Conservation (phyloP, 371 early-diverging fungal species). For the Chytridiales sp. region DNA sequence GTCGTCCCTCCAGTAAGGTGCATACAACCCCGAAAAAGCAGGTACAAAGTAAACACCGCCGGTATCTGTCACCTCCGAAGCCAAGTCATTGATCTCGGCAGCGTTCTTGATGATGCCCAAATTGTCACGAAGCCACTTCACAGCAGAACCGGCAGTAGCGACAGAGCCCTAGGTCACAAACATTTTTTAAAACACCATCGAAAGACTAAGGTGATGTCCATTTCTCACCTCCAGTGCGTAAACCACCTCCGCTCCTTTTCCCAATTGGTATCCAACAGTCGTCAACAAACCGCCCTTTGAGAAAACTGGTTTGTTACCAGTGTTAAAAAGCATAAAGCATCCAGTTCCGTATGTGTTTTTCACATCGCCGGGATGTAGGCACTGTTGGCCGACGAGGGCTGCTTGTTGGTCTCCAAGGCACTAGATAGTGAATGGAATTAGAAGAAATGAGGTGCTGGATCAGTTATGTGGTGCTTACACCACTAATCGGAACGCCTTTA, state of each 20-base stretch:
- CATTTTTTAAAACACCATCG: too few relatives aligned
- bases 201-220: too few relatives aligned
- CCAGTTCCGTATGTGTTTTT: constrained; percentile 98
- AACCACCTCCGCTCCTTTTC: constrained; percentile 62
- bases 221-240: constrained; percentile 95
- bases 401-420: constrained; percentile 97
- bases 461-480: constrained; percentile 14
- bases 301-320: constrained; percentile 74
- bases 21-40: constrained; percentile 91
- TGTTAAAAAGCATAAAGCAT: constrained; percentile 93
- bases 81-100: constrained; percentile 68
- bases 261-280: constrained; percentile 90
- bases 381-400: constrained; percentile 92
- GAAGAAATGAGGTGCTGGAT: constrained; percentile 12
- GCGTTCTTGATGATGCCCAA: constrained; percentile 74
- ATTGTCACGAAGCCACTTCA: constrained; percentile 90
- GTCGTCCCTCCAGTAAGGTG: constrained; percentile 94
- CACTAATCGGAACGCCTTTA: constrained; percentile 41
- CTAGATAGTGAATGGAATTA: not conserved
- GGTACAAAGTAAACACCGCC: constrained; percentile 94
- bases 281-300: constrained; percentile 86
- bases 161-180: constrained; percentile 69
- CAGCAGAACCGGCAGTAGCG: constrained; percentile 90
- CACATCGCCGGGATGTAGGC: constrained; percentile 81
- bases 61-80: constrained; percentile 64